Evolutionary conservation across 2,329 filamentous ascomycete genomes (phyloP).

Genomic region (Talaromyces sp.): DNA sequence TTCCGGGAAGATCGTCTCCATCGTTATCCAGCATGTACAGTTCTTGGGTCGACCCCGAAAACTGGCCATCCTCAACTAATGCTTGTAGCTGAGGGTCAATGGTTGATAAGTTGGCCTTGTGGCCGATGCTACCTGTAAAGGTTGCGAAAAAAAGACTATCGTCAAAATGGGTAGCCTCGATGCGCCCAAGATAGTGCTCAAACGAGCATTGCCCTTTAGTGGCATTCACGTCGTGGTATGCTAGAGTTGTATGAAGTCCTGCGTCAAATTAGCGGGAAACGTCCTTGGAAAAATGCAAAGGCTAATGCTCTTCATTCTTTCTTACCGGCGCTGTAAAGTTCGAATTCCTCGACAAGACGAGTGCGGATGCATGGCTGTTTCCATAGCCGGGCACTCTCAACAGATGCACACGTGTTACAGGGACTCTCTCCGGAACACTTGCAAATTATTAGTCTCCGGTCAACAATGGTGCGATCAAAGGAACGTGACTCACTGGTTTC

Average conservation of each 20-base stretch:
- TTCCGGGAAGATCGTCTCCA: slow-evolving; percentile 45
- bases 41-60: slow-evolving; percentile 31
- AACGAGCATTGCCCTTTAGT: slow-evolving; percentile 46
- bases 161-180: slow-evolving; percentile 54
- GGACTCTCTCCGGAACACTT: slow-evolving; percentile 56
- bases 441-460: slow-evolving; percentile 1
- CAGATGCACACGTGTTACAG: slow-evolving; percentile 53
- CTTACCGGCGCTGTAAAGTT: slow-evolving; percentile 50
- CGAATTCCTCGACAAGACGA: slow-evolving; percentile 54
- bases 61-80: slow-evolving; percentile 33
- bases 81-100: slow-evolving; percentile 39
- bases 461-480: not conserved
- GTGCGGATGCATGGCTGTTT: slow-evolving; percentile 56
- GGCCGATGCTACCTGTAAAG: slow-evolving; percentile 38
- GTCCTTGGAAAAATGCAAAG: not conserved
- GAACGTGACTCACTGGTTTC: slow-evolving; percentile 43
- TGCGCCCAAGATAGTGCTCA: slow-evolving; percentile 44
- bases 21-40: slow-evolving; percentile 48
- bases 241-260: slow-evolving; percentile 48
- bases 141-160: slow-evolving; percentile 44
- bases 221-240: slow-evolving; percentile 46
- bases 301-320: not conserved
- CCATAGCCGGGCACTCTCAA: slow-evolving; percentile 58
- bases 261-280: not conserved
- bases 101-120: slow-evolving; percentile 30